These are phyloP conservation scores for Cicer yamashitae DNA, from an alignment of 306 rosid genomes.

Conservation along the genomic window DNA sequence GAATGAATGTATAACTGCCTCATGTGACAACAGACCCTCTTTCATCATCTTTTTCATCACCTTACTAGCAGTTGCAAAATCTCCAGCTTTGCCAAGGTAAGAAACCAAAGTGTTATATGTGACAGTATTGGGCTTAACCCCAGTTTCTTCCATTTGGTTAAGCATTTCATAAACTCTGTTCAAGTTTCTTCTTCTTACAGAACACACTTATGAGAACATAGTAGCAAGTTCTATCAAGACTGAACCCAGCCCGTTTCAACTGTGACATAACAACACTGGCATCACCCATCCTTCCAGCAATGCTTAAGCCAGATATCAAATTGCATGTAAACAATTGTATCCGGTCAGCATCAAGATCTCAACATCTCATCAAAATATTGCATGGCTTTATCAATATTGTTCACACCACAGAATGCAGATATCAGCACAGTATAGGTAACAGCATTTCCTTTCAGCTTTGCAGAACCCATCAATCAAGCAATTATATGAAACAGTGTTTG, in stretches of 20 bases:
- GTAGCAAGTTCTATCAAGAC: constrained; percentile 64
- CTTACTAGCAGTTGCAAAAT: constrained; percentile 49
- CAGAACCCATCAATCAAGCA: constrained; percentile 79
- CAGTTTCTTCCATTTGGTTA: no score
- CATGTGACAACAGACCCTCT: constrained; percentile 72
- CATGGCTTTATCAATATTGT: no score
- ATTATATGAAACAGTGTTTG: constrained; percentile 66
- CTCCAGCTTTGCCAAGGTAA: constrained; percentile 64
- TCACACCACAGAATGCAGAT: no score
- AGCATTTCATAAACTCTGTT: no score
- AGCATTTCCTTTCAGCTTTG: constrained; percentile 38
- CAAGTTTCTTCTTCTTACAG: constrained; percentile 65
- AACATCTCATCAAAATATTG: constrained; percentile 62
- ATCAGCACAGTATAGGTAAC: no score
- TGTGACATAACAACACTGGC: constrained; percentile 64
- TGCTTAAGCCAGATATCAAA: constrained; percentile 75
- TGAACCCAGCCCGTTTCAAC: constrained; percentile 70
- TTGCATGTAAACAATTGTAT: constrained; percentile 64
- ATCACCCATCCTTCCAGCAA: constrained; percentile 81
- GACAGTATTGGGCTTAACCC: no score
- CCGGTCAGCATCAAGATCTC: constrained; percentile 56
- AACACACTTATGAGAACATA: constrained; percentile 74
- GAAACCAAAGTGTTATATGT: constrained; percentile 45
- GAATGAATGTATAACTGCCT: constrained; percentile 68
- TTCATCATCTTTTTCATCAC: constrained; percentile 64